Conservation (phyloP, 768 basidiomycete species). For the Cubamyces lactineus region DNA sequence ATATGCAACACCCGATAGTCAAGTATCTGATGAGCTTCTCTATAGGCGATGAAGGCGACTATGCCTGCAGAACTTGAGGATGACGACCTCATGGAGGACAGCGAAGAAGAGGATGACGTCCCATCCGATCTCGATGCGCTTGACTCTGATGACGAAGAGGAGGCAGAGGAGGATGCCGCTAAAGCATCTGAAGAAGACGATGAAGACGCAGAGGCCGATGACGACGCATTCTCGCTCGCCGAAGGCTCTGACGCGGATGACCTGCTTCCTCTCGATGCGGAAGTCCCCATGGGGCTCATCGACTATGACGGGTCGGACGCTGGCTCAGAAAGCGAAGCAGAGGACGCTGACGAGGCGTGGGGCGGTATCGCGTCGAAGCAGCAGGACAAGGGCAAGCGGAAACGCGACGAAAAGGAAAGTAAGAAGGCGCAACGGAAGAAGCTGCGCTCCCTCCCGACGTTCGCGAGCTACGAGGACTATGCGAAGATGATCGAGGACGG, state of each 20-base stretch:
- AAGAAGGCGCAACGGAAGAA: constrained; percentile 65
- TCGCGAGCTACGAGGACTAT: constrained; percentile 88
- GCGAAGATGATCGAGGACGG: constrained; percentile 82
- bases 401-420: constrained; percentile 42
- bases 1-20: not conserved
- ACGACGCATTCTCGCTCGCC: constrained; percentile 54
- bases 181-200: constrained; percentile 34
- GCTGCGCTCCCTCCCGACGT: constrained; percentile 69
- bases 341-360: constrained; percentile 55
- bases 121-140: constrained; percentile 31
- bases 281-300: constrained; percentile 58
- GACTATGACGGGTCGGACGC: constrained; percentile 61
- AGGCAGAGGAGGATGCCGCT: constrained; percentile 28
- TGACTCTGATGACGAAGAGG: constrained; percentile 32
- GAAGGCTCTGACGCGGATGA: constrained; percentile 78
- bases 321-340: constrained; percentile 40
- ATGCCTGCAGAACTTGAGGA: constrained; percentile 60
- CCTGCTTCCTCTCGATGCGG: constrained; percentile 59
- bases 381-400: constrained; percentile 47
- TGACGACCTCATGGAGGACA: constrained; percentile 37
- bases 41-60: constrained; percentile 85
- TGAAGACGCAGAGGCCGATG: constrained; percentile 42
- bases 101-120: constrained; percentile 35
- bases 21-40: not conserved
- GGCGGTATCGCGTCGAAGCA: constrained; percentile 45